Evolutionary conservation across 495 filamentous ascomycete species (phyloP).

Genomic region (Aspergillus affinis): DNA sequence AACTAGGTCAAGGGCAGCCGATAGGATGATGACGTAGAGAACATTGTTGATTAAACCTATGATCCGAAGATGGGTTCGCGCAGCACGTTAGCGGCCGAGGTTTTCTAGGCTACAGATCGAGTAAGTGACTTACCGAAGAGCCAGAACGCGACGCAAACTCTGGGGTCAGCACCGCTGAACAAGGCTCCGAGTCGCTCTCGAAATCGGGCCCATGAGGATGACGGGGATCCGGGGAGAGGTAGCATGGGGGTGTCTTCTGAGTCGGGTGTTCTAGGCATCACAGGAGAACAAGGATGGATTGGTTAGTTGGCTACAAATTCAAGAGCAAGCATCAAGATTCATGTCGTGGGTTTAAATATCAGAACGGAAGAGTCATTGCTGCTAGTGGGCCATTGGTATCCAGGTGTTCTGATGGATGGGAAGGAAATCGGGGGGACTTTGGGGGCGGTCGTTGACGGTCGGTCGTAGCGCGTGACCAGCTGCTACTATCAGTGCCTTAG

Average conservation of each 20-base stretch:
- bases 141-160: constrained; percentile 85
- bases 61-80: neutral
- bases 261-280: constrained; percentile 21
- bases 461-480: constrained; percentile 2
- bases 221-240: constrained; percentile 71
- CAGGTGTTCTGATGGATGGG: neutral
- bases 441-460: neutral
- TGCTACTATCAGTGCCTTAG: constrained; percentile 6
- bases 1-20: constrained; percentile 93
- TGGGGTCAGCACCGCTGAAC: constrained; percentile 67
- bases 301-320: constrained; percentile 19
- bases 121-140: constrained; percentile 67
- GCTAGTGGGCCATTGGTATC: neutral
- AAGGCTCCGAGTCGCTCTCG: constrained; percentile 59
- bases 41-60: constrained; percentile 97
- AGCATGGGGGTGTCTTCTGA: constrained; percentile 44
- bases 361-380: neutral
- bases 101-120: constrained; percentile 1
- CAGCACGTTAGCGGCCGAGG: neutral
- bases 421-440: neutral
- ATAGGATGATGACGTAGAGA: constrained; percentile 95
- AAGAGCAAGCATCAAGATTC: neutral
- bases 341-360: neutral
- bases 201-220: constrained; percentile 71
- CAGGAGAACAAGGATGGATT: constrained; percentile 3